Percentiles rank a stretch among this genome's conserved stretches.
Conservation (phyloP, 1,284 basidiomycete genomes). For the Volvariella volvacea region DNA sequence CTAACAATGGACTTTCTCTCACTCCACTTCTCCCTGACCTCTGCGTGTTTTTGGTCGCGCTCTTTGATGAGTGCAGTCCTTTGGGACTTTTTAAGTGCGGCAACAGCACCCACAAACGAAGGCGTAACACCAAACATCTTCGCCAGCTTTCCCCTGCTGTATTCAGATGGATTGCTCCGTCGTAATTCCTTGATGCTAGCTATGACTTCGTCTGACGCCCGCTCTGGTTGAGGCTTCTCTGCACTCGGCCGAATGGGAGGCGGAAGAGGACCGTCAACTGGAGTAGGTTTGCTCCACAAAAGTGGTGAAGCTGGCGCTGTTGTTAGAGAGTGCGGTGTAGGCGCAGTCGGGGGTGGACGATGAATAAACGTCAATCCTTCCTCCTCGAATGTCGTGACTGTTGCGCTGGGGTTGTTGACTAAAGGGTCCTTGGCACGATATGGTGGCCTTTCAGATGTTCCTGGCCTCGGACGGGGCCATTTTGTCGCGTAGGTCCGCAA, state of each 20-base stretch:
- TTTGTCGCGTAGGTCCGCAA: slow-evolving; percentile 27
- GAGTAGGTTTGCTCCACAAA: slow-evolving; percentile 31
- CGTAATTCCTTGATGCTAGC: slow-evolving; percentile 53
- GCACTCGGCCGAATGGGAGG: slow-evolving; percentile 38
- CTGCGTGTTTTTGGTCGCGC: slow-evolving; percentile 33
- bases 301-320: slow-evolving; percentile 65
- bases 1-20: slow-evolving; percentile 46
- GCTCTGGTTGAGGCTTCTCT: slow-evolving; percentile 25
- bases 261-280: slow-evolving; percentile 26
- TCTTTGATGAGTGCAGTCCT: slow-evolving; percentile 29
- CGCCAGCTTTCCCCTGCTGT: slow-evolving; percentile 47
- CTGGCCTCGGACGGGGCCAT: slow-evolving; percentile 38
- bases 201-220: slow-evolving; percentile 46
- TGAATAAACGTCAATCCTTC: slow-evolving; percentile 67
- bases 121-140: slow-evolving; percentile 51
- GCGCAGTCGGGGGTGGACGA: slow-evolving; percentile 67
- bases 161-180: slow-evolving; percentile 38
- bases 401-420: slow-evolving; percentile 45
- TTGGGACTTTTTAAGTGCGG: slow-evolving; percentile 43
- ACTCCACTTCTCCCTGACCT: slow-evolving; percentile 46
- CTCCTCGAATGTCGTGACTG: slow-evolving; percentile 48
- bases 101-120: slow-evolving; percentile 48
- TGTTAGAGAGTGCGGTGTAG: slow-evolving; percentile 62
- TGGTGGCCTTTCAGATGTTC: slow-evolving; percentile 48
- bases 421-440: slow-evolving; percentile 63